Conservation (phyloP, 164 flowering plant genomes). For the Tetrastigma voinierianum region DNA sequence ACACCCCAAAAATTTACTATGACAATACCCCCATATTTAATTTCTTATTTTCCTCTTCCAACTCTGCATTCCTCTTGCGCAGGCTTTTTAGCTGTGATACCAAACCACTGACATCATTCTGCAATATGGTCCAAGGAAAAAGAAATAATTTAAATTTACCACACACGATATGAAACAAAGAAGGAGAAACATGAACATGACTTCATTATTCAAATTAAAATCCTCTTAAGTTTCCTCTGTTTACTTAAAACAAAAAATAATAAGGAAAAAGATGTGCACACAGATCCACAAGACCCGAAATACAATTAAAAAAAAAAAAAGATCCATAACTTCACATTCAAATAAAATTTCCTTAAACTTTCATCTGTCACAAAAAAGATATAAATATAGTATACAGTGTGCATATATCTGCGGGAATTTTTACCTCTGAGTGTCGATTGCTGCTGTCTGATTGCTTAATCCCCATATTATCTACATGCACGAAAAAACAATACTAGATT, state of each 20-base stretch:
- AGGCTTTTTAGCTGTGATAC: slow-evolving; percentile 64
- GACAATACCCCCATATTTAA: slow-evolving; percentile 49
- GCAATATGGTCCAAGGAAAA: slow-evolving; percentile 10
- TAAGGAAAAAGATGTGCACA: too few species aligned
- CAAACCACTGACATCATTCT: slow-evolving; percentile 69
- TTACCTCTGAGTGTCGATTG: slow-evolving; percentile 68
- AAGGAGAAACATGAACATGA: neutral
- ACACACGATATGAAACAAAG: neutral
- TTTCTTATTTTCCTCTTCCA: slow-evolving; percentile 62
- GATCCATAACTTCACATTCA: too few species aligned
- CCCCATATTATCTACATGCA: slow-evolving; percentile 31
- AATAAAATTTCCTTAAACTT: too few species aligned
- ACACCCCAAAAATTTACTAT: neutral
- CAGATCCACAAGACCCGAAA: too few species aligned
- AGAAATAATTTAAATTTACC: neutral
- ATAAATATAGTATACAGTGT: too few species aligned
- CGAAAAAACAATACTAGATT: neutral
- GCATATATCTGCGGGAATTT: neutral
- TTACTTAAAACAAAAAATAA: too few species aligned
- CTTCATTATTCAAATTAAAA: neutral
- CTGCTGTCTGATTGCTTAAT: slow-evolving; percentile 65
- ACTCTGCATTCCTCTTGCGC: slow-evolving; percentile 56
- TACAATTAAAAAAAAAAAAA: too few species aligned
- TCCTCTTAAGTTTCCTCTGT: neutral
- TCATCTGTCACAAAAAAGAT: neutral